These are phyloP conservation scores for Ophiostoma tasmaniense DNA, from an alignment of 2,329 filamentous ascomycete species.

Conservation along the genomic window DNA sequence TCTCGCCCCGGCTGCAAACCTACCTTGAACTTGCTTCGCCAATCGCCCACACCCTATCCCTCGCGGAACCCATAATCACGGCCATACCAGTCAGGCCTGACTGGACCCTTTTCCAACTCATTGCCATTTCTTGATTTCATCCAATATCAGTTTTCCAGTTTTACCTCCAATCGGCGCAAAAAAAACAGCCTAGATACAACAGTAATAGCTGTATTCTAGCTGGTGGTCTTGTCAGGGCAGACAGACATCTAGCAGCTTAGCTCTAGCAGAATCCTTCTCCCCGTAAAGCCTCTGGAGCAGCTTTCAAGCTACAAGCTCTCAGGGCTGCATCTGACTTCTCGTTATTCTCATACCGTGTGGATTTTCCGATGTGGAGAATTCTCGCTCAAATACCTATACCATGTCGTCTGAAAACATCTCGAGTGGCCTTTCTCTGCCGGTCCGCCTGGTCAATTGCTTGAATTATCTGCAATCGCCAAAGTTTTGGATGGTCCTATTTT, in stretches of 20 bases:
- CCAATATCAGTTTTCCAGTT: background rate
- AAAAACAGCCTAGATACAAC: background rate
- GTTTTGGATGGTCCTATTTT: slow-evolving; percentile 39
- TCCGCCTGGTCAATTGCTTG: slow-evolving; percentile 1
- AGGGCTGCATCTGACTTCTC: background rate
- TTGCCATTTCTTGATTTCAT: background rate
- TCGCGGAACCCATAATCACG: slow-evolving; percentile 3
- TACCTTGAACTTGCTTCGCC: background rate
- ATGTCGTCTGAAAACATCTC: slow-evolving; percentile 13
- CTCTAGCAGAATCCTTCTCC: background rate
- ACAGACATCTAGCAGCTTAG: background rate
- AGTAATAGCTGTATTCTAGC: background rate
- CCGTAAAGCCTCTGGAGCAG: background rate
- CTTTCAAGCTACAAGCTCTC: background rate
- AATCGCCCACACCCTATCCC: background rate
- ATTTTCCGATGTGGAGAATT: slow-evolving; percentile 2
- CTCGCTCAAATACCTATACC: slow-evolving; percentile 5
- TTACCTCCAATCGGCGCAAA: background rate
- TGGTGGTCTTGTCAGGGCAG: background rate
- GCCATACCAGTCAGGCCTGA: slow-evolving; percentile 19
- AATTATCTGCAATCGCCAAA: slow-evolving; percentile 31
- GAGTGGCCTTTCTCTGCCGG: background rate
- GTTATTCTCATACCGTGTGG: background rate
- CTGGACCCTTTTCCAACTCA: slow-evolving; percentile 8
- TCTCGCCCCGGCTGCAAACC: background rate